Percentiles rank a stretch among this genome's conserved stretches.
Conservation (phyloP, 768 basidiomycete genomes). For the Leccinum arenicola region DNA sequence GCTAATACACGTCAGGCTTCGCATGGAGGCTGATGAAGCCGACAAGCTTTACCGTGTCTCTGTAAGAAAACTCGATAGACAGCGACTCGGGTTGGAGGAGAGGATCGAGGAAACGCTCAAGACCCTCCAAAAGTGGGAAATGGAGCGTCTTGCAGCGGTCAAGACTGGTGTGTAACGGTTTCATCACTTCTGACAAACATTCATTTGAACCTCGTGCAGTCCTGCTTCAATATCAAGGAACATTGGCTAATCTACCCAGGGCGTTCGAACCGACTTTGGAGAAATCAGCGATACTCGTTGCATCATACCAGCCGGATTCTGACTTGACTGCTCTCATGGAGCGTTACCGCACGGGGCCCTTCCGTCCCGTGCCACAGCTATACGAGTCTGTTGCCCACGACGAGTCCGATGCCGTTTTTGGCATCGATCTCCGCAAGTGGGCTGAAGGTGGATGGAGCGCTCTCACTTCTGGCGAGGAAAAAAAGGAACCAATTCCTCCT, state of each 20-base stretch:
- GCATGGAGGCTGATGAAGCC: constrained; percentile 78
- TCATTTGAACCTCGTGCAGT: constrained; percentile 39
- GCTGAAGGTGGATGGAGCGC: constrained; percentile 77
- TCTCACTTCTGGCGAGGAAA: constrained; percentile 51
- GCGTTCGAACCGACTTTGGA: constrained; percentile 62
- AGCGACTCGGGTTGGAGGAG: constrained; percentile 84
- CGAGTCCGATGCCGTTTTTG: constrained; percentile 84
- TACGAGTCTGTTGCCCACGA: constrained; percentile 86
- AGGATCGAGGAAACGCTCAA: constrained; percentile 81
- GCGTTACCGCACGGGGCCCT: constrained; percentile 66
- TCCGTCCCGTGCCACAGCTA: constrained; percentile 41
- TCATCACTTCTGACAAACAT: background rate
- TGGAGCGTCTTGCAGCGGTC: constrained; percentile 76
- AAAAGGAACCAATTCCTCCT: constrained; percentile 66
- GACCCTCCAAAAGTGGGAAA: constrained; percentile 79
- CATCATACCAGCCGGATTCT: constrained; percentile 84
- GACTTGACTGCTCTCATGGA: constrained; percentile 88
- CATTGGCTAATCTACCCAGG: constrained; percentile 68
- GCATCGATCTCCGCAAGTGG: constrained; percentile 90
- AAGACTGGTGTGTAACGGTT: constrained; percentile 62
- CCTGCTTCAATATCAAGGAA: constrained; percentile 84
- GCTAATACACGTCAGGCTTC: constrained; percentile 64
- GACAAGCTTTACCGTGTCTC: constrained; percentile 77
- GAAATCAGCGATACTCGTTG: constrained; percentile 70
- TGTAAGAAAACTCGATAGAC: constrained; percentile 80